Evolutionary conservation across 441 rosid genomes (phyloP).

Genomic region (Eugenia klotzschiana): DNA sequence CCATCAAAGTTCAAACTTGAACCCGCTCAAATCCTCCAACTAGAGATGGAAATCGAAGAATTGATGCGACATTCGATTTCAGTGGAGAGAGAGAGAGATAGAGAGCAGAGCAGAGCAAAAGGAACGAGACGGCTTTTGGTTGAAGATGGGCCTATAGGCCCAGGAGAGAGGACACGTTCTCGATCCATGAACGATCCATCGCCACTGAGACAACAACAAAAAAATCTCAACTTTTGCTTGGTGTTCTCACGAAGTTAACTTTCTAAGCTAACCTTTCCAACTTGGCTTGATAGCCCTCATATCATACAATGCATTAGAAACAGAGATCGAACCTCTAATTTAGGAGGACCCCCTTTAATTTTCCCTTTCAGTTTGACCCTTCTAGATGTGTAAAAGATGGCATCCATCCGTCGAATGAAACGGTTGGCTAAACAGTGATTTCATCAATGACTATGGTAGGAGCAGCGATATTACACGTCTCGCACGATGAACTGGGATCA

Average conservation of each 20-base stretch:
- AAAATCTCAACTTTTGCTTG: neutral
- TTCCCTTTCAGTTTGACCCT: neutral
- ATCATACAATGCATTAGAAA: neutral
- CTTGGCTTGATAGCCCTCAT: neutral
- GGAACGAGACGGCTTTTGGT: neutral
- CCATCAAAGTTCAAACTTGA: neutral
- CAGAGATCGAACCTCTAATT: neutral
- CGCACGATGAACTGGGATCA: neutral
- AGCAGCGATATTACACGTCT: neutral
- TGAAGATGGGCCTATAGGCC: neutral
- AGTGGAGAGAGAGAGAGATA: neutral
- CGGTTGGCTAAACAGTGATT: neutral
- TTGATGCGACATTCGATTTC: neutral
- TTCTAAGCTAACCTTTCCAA: neutral
- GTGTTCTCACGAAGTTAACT: neutral
- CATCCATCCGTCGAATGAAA: neutral
- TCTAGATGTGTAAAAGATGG: neutral
- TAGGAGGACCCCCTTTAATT: neutral
- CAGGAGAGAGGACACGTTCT: neutral
- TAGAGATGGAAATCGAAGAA: neutral
- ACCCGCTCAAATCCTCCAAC: neutral
- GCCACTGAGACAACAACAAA: neutral
- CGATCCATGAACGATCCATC: neutral
- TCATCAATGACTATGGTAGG: neutral
- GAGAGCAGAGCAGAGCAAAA: neutral